Base-by-base conservation (phyloP, 805 yeast genomes). In the Helenozyma baotianmanensis region DNA sequence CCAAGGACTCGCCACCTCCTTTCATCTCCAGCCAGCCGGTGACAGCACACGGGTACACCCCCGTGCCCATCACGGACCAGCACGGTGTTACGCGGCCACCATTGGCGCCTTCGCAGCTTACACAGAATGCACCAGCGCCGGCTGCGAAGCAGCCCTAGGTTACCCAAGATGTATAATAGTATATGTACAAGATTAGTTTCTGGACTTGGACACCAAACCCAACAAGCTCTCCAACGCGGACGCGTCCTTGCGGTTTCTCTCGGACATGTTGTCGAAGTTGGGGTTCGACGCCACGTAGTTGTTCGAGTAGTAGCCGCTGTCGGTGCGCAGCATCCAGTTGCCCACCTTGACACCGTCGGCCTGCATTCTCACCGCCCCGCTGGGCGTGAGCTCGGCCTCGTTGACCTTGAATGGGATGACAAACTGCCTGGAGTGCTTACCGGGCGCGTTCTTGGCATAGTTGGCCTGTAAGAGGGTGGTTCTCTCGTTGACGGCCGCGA, bases 301-400 rank as follows among this genome's bases (percentile, higher is more conserved):
- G 23, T 40, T 38, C n/a, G 49, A 29, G 19, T 46, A 44, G 32
- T 37, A 33, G 25, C 42, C 47, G 16, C 39, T 32, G 21, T 46
- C 48, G 11, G 54, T 44, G 33, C 53, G 43, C 32, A 50, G 53
- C 62, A 62, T 56, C 71, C 71, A 65, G 13, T 51, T 46, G 21
- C 72, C 72, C 6, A 54, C 56, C 44, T 56, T 60, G 21, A 64
- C 60, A 30, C 69, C 70, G 34, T 62, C 65, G 3, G 63, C 70
- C 29, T 53, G 54, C 30, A 66, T 38, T 35, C 55, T 62, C 18
- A 66, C 58, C 14, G 56, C 47, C 29, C 77, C 78, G 15, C 55
- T 51, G 9, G 54, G 48, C 19, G 53, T 53, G 18, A 71, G 45
- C 22, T 55, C 54, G 3, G 69, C 72, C 32, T 54, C 55, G 19